Percentiles rank a stretch among this genome's conserved stretches.
phyloP scores from a whole-genome alignment of 2,329 filamentous ascomycete genomes.

The Aureobasidium sp. region DNA sequence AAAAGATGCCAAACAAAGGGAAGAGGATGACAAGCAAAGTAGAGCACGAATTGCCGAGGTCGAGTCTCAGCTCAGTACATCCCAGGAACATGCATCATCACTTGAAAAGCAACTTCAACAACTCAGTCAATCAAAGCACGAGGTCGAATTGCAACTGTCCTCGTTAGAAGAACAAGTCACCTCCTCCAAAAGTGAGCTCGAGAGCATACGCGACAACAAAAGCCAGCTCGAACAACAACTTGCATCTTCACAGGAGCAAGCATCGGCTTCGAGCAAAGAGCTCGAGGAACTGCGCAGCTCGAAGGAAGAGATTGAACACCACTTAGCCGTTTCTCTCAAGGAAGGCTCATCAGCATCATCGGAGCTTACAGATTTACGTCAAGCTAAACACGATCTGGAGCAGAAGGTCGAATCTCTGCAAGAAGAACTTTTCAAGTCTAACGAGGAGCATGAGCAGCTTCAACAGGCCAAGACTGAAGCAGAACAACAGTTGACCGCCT shows the following conservation, averaged over 20 bases:
- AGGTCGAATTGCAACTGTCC: constrained; percentile 4
- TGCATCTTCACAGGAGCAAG: background rate
- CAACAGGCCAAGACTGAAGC: constrained; percentile 2
- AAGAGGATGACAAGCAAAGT: constrained; percentile 1
- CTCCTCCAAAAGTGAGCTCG: background rate
- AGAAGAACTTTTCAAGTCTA: background rate
- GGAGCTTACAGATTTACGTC: constrained; percentile 4
- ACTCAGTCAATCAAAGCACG: constrained; percentile 10
- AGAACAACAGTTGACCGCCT: constrained; percentile 1
- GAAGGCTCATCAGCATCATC: background rate
- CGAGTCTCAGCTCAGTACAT: constrained; percentile 1
- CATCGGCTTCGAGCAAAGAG: background rate
- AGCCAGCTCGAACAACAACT: constrained; percentile 8
- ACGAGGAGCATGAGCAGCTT: background rate
- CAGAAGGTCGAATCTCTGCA: background rate
- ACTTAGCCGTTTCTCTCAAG: background rate
- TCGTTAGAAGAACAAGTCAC: background rate
- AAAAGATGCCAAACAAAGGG: constrained; percentile 11
- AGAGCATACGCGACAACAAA: background rate
- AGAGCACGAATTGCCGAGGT: background rate
- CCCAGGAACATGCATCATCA: background rate
- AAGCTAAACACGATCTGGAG: constrained; percentile 7
- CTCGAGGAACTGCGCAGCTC: background rate
- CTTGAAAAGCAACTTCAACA: constrained; percentile 6
- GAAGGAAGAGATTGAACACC: constrained; percentile 10